A percentile compares a stretch with the other conserved stretches of the same genome.
These are phyloP conservation scores for Candida ulmi DNA, from an alignment of 805 yeast genomes.

Conservation along the genomic window DNA sequence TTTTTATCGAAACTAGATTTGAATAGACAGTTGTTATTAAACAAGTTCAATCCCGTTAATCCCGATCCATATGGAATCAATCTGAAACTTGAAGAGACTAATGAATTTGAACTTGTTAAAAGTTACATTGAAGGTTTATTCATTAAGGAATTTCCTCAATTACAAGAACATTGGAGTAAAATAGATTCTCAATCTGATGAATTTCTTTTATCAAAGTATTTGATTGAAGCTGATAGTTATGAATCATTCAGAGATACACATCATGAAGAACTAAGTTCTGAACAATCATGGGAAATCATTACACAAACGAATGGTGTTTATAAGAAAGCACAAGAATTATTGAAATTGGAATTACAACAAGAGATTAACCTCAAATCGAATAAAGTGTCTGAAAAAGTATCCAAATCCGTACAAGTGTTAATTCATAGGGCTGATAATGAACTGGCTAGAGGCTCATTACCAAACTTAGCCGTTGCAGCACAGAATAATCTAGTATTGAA, in stretches of 20 bases:
- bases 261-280: slow-evolving; percentile 2
- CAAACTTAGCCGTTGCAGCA: slow-evolving; percentile 6
- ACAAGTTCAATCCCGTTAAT: slow-evolving; percentile 5
- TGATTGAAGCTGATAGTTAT: slow-evolving; percentile 17
- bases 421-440: slow-evolving; percentile 23
- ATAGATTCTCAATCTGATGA: too few species aligned
- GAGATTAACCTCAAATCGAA: slow-evolving; percentile 8
- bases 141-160: slow-evolving; percentile 2
- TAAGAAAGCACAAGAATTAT: slow-evolving; percentile 16
- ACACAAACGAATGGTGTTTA: slow-evolving; percentile 7
- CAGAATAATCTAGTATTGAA: slow-evolving; percentile 11
- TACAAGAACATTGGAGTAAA: slow-evolving; percentile 11
- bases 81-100: slow-evolving; percentile 7
- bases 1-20: neutral
- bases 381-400: slow-evolving; percentile 13
- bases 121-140: slow-evolving; percentile 9
- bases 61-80: slow-evolving; percentile 3
- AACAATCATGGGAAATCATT: slow-evolving; percentile 12
- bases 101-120: slow-evolving; percentile 9
- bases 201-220: slow-evolving; percentile 5
- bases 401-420: slow-evolving; percentile 18
- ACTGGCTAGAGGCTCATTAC: slow-evolving; percentile 8
- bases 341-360: slow-evolving; percentile 9
- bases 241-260: slow-evolving; percentile 4
- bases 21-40: too few species aligned